Evolutionary conservation across 106 monocot genomes (phyloP), one percentile per base, ranked within the genome.

Genomic region (Agapanthus africanus): DNA sequence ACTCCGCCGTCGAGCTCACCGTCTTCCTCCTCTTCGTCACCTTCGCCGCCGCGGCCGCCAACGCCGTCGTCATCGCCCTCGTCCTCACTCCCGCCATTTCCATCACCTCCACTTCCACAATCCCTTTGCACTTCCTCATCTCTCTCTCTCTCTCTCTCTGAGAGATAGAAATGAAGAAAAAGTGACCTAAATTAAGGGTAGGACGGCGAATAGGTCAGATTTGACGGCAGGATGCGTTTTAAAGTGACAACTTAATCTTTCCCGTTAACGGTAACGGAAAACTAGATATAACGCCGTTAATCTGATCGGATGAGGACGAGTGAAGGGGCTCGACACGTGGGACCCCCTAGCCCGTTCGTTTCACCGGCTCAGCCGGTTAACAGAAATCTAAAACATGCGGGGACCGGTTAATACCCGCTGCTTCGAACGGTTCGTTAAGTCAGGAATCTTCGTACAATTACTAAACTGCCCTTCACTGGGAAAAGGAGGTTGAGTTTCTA

Each of bases 181-280:
- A 66, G 30, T 28, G 37, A 44, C 14, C 3, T 3, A 66, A 66
- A 66, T 41, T 19, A 11, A 21, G 61, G 36, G 33, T 8, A 6
- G 46, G 50, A 26, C 49, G 64, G 25, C 42, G 16, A 42, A 62
- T 37, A 54, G 54, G 49, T 33, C 46, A 32, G 28, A 32, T 30
- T 52, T 54, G 66, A 38, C 37, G 51, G 54, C 50, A 66, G 26
- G 66, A 34, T 27, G 33, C 51, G 35, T 69, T 69, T 34, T 69
- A 47, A 69, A 50, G 57, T 21, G 33, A 27, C 8, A 0, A 7
- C 6, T 73, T 64, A 33, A 27, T 36, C 52, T 56, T 59, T 59
- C 56, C 41, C 67, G 74, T 74, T 67, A 61, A 67, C 74, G 74
- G 74, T 21, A 40, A 74, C 74, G 74, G 59, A 19, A 40, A 57